Percentiles rank a stretch among this genome's conserved stretches.
These are phyloP conservation scores for Trichoderma asperellum DNA, from an alignment of 2,329 filamentous ascomycete genomes.

Conservation along the genomic window DNA sequence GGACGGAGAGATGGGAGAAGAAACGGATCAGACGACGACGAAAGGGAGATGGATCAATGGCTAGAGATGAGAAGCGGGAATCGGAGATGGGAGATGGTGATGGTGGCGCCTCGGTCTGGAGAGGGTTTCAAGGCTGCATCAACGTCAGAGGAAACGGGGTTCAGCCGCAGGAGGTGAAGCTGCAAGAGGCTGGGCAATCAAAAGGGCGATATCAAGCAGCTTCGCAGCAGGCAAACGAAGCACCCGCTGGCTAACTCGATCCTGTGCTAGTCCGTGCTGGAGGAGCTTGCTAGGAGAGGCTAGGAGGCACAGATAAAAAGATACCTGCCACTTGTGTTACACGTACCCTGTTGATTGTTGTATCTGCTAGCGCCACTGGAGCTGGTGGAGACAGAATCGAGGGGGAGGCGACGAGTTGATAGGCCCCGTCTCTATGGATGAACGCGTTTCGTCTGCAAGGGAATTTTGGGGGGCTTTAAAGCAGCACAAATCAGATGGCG, in stretches of 20 bases:
- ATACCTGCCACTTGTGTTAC: slow-evolving; percentile 13
- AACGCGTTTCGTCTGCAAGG: slow-evolving; percentile 27
- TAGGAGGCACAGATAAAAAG: background rate
- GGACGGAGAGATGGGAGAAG: background rate
- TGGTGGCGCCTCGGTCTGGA: slow-evolving; percentile 39
- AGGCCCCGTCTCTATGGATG: slow-evolving; percentile 19
- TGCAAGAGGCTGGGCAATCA: slow-evolving; percentile 27
- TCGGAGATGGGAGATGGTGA: slow-evolving; percentile 32
- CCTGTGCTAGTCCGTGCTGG: slow-evolving; percentile 5
- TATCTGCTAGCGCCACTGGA: slow-evolving; percentile 24
- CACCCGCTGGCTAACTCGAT: slow-evolving; percentile 24
- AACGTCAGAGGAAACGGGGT: slow-evolving; percentile 46
- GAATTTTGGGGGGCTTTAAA: slow-evolving; percentile 6
- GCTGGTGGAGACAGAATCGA: slow-evolving; percentile 24
- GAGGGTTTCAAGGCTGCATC: slow-evolving; percentile 30
- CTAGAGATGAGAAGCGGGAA: slow-evolving; percentile 7
- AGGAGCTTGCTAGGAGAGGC: slow-evolving; percentile 14
- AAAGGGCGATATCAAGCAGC: slow-evolving; percentile 25
- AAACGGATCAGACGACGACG: slow-evolving; percentile 14
- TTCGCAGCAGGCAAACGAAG: slow-evolving; percentile 1
- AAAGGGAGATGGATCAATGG: slow-evolving; percentile 11
- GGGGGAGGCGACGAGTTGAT: slow-evolving; percentile 14
- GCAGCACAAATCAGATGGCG: slow-evolving; percentile 19
- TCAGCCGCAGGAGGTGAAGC: slow-evolving; percentile 44
- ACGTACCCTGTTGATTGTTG: slow-evolving; percentile 25